Percentiles rank a stretch among this genome's conserved stretches.
phyloP scores from a whole-genome alignment of 345 rosid species.

The Melaleuca quinquenervia region DNA sequence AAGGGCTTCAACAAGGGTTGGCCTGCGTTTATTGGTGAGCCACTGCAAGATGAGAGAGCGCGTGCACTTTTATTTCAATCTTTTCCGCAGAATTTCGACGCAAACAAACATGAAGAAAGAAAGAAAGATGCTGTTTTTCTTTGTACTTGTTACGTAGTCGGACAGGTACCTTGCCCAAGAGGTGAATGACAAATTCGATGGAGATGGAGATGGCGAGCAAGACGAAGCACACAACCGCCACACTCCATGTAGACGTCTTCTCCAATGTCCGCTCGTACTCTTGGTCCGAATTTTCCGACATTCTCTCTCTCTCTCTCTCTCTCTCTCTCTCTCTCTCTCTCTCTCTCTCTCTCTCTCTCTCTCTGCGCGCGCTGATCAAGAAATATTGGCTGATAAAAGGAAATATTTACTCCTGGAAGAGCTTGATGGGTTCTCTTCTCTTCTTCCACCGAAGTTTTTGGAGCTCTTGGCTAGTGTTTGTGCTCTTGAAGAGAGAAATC shows the following conservation, averaged over 20 bases:
- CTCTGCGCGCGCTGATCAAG: too few relatives aligned
- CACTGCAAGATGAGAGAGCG: constrained; percentile 22
- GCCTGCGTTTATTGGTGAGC: constrained; percentile 41
- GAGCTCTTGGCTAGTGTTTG: background rate
- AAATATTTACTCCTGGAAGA: background rate
- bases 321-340: too few relatives aligned
- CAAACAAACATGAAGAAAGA: background rate
- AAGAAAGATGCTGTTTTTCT: background rate
- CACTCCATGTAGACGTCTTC: constrained; percentile 87
- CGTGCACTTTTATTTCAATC: background rate
- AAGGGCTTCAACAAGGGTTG: constrained; percentile 65
- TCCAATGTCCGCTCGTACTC: constrained; percentile 33
- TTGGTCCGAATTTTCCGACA: background rate
- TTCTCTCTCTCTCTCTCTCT: background rate
- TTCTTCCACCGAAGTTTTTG: background rate
- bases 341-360: too few relatives aligned
- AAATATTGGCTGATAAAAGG: background rate
- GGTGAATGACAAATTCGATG: constrained; percentile 59
- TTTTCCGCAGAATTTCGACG: background rate
- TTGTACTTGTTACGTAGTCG: background rate
- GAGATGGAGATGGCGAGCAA: constrained; percentile 56
- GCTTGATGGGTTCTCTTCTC: background rate
- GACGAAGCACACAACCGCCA: constrained; percentile 72
- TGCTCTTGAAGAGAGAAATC: background rate
- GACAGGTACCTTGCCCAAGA: constrained; percentile 7